These are phyloP conservation scores for Litchi chinensis DNA, from an alignment of 345 rosid species.

Conservation along the genomic window DNA sequence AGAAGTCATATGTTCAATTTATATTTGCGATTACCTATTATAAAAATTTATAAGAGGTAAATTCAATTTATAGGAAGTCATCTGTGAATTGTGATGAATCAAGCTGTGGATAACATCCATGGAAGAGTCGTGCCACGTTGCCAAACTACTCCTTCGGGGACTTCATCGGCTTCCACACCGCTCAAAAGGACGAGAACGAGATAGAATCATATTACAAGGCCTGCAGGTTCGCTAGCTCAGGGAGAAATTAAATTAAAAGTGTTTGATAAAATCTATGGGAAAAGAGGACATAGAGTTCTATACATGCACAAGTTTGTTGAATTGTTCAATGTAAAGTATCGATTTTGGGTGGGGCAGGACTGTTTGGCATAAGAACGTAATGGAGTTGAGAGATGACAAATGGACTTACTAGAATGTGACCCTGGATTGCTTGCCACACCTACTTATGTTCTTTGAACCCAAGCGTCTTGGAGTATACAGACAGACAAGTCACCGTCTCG, in stretches of 20 bases:
- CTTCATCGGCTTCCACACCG: neutral
- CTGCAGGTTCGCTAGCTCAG: neutral
- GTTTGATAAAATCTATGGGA: no score
- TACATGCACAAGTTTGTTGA: slow-evolving; percentile 28
- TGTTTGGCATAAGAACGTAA: no score
- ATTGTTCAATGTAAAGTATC: slow-evolving; percentile 21
- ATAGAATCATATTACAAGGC: neutral
- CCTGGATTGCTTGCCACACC: slow-evolving; percentile 32
- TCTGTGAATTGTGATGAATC: no score
- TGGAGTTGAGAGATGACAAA: no score
- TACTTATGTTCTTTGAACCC: slow-evolving; percentile 37
- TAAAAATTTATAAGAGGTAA: no score
- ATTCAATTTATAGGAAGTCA: no score
- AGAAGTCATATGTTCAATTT: no score
- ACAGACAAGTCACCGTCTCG: neutral
- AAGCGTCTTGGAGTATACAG: neutral
- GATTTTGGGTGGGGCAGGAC: slow-evolving; percentile 55
- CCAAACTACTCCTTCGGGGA: neutral
- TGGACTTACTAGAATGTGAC: slow-evolving; percentile 39
- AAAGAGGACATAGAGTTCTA: no score
- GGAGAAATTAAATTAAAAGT: neutral
- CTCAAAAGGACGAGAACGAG: neutral
- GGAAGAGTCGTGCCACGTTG: no score
- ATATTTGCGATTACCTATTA: no score
- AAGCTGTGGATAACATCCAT: no score